Evolutionary conservation across 2,329 filamentous ascomycete genomes (phyloP).

Genomic region (Ilyonectria mors-panacis): DNA sequence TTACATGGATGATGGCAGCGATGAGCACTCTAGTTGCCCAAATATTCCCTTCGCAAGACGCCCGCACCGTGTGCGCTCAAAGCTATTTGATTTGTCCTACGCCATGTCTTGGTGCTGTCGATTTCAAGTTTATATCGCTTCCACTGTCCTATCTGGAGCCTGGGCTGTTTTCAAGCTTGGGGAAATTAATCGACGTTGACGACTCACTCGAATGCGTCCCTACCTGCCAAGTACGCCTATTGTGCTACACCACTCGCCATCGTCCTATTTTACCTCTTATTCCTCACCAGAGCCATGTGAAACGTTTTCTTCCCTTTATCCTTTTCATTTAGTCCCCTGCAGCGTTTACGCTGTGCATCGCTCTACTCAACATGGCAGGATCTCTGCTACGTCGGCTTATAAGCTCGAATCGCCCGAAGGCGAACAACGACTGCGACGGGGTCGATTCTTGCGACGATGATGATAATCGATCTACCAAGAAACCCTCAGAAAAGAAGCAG

Average conservation of each 20-base stretch:
- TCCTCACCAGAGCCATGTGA: slow-evolving; percentile 38
- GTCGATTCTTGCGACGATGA: slow-evolving; percentile 39
- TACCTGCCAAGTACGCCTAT: slow-evolving; percentile 17
- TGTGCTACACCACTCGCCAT: slow-evolving; percentile 37
- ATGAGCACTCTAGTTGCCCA: slow-evolving; percentile 22
- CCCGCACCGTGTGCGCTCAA: slow-evolving; percentile 33
- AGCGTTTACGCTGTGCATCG: slow-evolving; percentile 29
- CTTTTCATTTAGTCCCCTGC: slow-evolving; percentile 32
- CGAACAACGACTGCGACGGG: slow-evolving; percentile 33
- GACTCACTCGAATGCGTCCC: slow-evolving; percentile 9
- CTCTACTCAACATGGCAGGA: slow-evolving; percentile 41
- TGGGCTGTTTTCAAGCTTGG: slow-evolving; percentile 33
- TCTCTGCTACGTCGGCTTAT: slow-evolving; percentile 45
- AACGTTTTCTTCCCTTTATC: slow-evolving; percentile 11
- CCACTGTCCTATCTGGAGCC: slow-evolving; percentile 36
- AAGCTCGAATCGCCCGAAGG: slow-evolving; percentile 33
- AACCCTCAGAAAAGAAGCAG: slow-evolving; percentile 33
- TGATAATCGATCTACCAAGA: slow-evolving; percentile 38
- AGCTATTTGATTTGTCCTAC: slow-evolving; percentile 38
- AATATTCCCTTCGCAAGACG: slow-evolving; percentile 23
- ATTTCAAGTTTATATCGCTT: slow-evolving; percentile 31
- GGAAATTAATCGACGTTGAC: slow-evolving; percentile 35
- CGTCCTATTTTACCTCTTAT: slow-evolving; percentile 4
- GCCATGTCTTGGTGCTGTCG: slow-evolving; percentile 4
- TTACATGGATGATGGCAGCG: slow-evolving; percentile 20